Base-by-base conservation (phyloP, 2,329 filamentous ascomycete species). In the Geosmithia flava region DNA sequence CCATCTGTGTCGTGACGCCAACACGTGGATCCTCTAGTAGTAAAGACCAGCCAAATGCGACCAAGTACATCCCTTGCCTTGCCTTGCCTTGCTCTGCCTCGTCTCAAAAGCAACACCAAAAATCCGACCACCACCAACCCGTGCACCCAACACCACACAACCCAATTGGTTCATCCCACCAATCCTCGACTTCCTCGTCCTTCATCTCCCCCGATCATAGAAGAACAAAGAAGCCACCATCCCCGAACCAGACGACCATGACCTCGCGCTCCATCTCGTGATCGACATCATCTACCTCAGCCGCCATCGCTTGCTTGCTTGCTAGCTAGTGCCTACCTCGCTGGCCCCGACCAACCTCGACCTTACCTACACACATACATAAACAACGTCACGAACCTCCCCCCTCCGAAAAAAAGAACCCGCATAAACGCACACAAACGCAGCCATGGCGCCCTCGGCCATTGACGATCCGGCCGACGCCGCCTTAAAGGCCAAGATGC, bases 381-480 rank as follows among this genome's bases (percentile, higher is more conserved):
- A 7, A 3, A 42, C 41, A 37, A 7, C 33, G 33, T 5, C 33
- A 37, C 11, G n/a, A n/a, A n/a, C n/a, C n/a, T n/a, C n/a, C n/a
- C n/a, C n/a, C n/a, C n/a, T n/a, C n/a, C n/a, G n/a, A n/a, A n/a
- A n/a, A n/a, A n/a, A n/a, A n/a, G n/a, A 37, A 7, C 33, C 6
- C 15, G 11, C 33, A 37, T 16, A 30, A 6, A 30, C 33, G 15
- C 33, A 37, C 33, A 37, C 11, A 42, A 46, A 52, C 46, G 46
- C 50, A 30, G 59, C 44, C 53, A 78, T 78, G 74, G 69, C 74
- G 53, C 75, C 75, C 50, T 74, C 75, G 47, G 76, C 71, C 33
- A 64, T 71, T 54, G 74, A 72, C 53, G 67, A 67, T 51, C 64
- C 66, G 47, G 60, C 59, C 52, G 57, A 56, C 56, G 52, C 59